Conservation (phyloP, 2,329 filamentous ascomycete genomes). For the Sporothrix phasma region DNA sequence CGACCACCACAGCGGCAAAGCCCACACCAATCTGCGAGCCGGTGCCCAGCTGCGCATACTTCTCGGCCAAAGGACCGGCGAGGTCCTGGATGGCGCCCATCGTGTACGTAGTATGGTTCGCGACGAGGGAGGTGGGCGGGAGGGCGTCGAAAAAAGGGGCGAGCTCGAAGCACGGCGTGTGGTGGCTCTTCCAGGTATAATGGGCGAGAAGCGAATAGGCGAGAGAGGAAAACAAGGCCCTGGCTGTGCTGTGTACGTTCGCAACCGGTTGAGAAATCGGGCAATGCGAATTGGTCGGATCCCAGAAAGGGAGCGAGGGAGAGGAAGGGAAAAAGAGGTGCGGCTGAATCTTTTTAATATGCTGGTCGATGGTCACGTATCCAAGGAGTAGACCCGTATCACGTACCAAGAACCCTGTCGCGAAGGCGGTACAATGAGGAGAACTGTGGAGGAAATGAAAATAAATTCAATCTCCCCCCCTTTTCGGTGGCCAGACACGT, state of each 20-base stretch:
- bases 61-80: constrained; percentile 40
- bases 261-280: constrained; percentile 6
- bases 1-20: constrained; percentile 34
- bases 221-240: not conserved
- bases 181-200: not conserved
- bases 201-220: not conserved
- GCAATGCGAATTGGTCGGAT: constrained; percentile 12
- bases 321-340: not conserved
- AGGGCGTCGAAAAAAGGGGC: not conserved
- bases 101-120: not conserved
- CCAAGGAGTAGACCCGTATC: not conserved
- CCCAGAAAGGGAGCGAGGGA: not conserved
- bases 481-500: not conserved
- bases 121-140: not conserved
- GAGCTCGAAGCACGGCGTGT: not conserved
- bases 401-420: not conserved
- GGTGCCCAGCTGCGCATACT: constrained; percentile 39
- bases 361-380: not conserved
- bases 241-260: not conserved
- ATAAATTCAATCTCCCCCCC: not conserved
- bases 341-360: not conserved
- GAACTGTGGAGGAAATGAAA: not conserved
- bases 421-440: not conserved
- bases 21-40: constrained; percentile 38
- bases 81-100: constrained; percentile 50